These are phyloP conservation scores for Cystobasidium slooffiae DNA, from an alignment of 1,284 basidiomycete genomes.

Conservation along the genomic window DNA sequence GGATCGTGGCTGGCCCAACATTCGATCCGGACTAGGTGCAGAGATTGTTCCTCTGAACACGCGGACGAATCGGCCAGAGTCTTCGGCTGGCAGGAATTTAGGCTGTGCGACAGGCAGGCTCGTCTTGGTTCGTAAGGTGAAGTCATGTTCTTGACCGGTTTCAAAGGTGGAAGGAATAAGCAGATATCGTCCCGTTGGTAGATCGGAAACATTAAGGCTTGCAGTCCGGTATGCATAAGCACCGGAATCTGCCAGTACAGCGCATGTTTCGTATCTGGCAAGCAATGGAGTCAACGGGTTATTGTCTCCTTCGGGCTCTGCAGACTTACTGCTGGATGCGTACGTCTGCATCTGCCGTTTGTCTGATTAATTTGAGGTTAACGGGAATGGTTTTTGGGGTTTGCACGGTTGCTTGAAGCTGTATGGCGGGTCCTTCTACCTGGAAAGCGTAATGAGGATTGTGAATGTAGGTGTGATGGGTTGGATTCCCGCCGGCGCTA, in stretches of 20 bases:
- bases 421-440: background rate
- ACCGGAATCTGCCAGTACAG: constrained; percentile 23
- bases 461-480: constrained; percentile 17
- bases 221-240: constrained; percentile 24
- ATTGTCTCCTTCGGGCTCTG: background rate
- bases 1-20: background rate
- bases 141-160: background rate
- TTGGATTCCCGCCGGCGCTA: constrained; percentile 38
- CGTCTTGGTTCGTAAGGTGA: background rate
- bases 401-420: constrained; percentile 1
- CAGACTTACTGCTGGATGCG: constrained; percentile 34
- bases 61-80: constrained; percentile 25
- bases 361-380: constrained; percentile 31
- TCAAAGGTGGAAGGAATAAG: constrained; percentile 29
- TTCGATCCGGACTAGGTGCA: background rate
- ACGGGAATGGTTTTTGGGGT: background rate
- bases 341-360: background rate
- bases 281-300: background rate
- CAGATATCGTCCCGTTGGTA: constrained; percentile 12
- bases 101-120: background rate
- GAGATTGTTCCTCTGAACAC: background rate
- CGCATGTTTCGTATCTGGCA: constrained; percentile 29
- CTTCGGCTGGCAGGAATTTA: constrained; percentile 13
- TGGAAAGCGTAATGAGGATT: constrained; percentile 40
- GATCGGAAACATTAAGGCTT: background rate